Percentiles rank a stretch among this genome's conserved stretches.
Conservation (phyloP, 106 monocot species). For the Dendrobium chrysotoxum region DNA sequence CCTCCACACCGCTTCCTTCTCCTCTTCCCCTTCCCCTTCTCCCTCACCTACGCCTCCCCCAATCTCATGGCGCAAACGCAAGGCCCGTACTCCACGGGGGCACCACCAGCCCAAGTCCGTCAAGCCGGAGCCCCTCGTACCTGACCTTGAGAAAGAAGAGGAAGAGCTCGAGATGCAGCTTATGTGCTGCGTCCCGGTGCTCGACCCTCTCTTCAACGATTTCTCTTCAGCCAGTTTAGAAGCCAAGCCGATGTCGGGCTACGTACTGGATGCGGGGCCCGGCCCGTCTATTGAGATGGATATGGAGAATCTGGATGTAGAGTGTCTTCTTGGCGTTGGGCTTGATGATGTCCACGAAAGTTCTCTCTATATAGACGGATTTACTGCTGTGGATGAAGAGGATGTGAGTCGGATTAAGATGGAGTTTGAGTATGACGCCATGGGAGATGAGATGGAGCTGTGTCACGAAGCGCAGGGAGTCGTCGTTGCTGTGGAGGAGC, state of each 20-base stretch:
- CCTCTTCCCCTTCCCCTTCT: slow-evolving; percentile 24
- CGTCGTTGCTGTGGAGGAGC: slow-evolving; percentile 1
- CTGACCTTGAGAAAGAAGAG: slow-evolving; percentile 22
- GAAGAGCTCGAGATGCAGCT: slow-evolving; percentile 51
- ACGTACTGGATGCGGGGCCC: slow-evolving; percentile 20
- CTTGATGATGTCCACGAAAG: slow-evolving; percentile 25
- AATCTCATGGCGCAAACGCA: slow-evolving; percentile 51
- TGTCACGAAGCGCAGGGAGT: background rate
- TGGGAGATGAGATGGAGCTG: too few species aligned
- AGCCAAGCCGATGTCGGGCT: slow-evolving; percentile 18
- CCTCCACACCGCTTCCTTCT: slow-evolving; percentile 41
- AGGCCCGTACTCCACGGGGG: slow-evolving; percentile 63
- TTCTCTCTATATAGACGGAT: slow-evolving; percentile 37
- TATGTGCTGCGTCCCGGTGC: slow-evolving; percentile 62
- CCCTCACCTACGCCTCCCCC: background rate
- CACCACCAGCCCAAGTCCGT: slow-evolving; percentile 9
- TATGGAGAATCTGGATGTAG: slow-evolving; percentile 64
- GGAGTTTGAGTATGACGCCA: slow-evolving; percentile 12
- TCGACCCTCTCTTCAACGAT: slow-evolving; percentile 52
- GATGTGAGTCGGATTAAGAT: slow-evolving; percentile 17
- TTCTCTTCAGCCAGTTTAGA: slow-evolving; percentile 24
- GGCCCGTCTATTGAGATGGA: too few species aligned
- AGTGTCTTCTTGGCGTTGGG: slow-evolving; percentile 55
- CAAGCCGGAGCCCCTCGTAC: slow-evolving; percentile 24
- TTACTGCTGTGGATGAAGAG: slow-evolving; percentile 14